Base-by-base conservation (phyloP, 371 early-diverging fungal genomes). In the Mortierella sp. region DNA sequence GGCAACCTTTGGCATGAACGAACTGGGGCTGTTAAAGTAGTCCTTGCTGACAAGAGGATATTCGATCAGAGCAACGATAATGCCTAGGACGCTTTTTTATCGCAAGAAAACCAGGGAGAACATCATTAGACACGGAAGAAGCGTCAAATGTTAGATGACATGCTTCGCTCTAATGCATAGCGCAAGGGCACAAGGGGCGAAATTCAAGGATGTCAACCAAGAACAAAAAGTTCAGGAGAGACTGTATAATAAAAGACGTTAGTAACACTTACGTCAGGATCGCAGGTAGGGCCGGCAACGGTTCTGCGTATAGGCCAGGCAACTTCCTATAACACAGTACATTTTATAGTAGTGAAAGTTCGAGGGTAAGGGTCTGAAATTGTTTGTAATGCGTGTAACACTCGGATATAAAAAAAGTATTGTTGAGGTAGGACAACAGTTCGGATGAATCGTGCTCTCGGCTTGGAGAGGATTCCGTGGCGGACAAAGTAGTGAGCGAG, bases 241-340 rank as follows among this genome's bases (percentile, higher is more conserved):
- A 11, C 30, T 42, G 42, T 17, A 27, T 26, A 27, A 24, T 31
- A 41, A 14, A 28, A 32, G 12, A 53, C 44, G 46, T 21, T 15
- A n/a, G n/a, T n/a, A n/a, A n/a, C 15, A 21, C 70, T 56, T 76
- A 76, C 76, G 60, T 50, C 23, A 76, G 53, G 41, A 76, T 50
- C n/a, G 31, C 49, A 3, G 76, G 70, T 7, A 76, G 53, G 1
- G 69, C 21, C 7, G 76, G 76, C 9, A 76, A 56, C 23, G 76
- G 65, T 3, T 4, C 12, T 31, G 44, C 39, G 41, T 73, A 76
- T 17, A 76, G 58, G 23, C 47, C 58, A 5, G 60, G 41, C 43
- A 76, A 50, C 46, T 60, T 64, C 31, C 76, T 76, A 69, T 30
- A n/a, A n/a, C n/a, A n/a, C n/a, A n/a, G n/a, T n/a, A n/a, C n/a